Evolutionary conservation across 139 green algal genomes (phyloP).

Genomic region (Pleodorina starrii): DNA sequence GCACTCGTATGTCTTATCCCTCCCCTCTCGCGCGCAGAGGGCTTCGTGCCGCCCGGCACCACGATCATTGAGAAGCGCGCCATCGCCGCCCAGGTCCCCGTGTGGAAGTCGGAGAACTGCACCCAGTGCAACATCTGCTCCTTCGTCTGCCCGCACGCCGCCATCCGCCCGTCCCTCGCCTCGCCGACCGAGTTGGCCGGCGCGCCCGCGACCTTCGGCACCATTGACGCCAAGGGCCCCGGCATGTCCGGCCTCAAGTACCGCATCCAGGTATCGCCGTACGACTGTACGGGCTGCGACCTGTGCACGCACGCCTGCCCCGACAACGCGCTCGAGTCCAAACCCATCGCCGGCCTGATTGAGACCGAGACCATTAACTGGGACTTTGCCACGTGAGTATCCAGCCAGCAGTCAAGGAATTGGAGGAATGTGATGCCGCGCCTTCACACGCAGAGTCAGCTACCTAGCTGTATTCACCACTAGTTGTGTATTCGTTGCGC

Average conservation of each 20-base stretch:
- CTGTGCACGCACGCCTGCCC: constrained; percentile 75
- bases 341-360: constrained; percentile 56
- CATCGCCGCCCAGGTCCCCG: constrained; percentile 65
- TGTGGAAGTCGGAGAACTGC: constrained; percentile 67
- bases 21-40: constrained; percentile 34
- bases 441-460: no score
- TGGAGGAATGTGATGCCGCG: no score
- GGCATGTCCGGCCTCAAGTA: constrained; percentile 65
- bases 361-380: constrained; percentile 60
- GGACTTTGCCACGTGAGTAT: constrained; percentile 56
- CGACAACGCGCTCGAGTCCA: constrained; percentile 62
- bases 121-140: constrained; percentile 79
- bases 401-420: no score
- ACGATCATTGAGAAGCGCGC: constrained; percentile 67
- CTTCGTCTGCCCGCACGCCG: constrained; percentile 80
- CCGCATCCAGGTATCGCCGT: constrained; percentile 74
- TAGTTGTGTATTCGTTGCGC: no score
- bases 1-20: no score
- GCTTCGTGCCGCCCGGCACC: constrained; percentile 69
- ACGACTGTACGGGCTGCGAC: constrained; percentile 78
- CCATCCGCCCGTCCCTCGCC: constrained; percentile 70
- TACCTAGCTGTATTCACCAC: no score
- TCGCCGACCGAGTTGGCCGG: constrained; percentile 51
- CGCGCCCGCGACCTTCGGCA: constrained; percentile 59
- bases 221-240: constrained; percentile 55